A percentile compares a stretch with the other conserved stretches of the same genome.
Conservation (phyloP, 2,329 filamentous ascomycete genomes). For the Ceratocystis huliohia region DNA sequence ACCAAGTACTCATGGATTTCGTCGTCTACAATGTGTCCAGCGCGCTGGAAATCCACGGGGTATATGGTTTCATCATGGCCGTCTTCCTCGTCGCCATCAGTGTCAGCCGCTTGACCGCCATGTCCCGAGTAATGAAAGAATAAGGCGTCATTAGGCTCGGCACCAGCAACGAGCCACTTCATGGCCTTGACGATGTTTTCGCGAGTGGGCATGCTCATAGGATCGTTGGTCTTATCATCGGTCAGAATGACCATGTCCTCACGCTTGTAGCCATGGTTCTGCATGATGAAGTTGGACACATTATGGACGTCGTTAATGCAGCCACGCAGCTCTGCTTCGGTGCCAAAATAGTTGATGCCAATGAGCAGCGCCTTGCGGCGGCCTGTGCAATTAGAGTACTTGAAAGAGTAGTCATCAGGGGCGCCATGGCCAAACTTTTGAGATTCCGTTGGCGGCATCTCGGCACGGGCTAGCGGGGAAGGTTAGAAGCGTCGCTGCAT, state of each 20-base stretch:
- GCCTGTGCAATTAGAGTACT: conserved; percentile 64
- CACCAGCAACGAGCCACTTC: conserved; percentile 61
- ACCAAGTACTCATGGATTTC: conserved; percentile 72
- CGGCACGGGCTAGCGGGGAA: conserved; percentile 13
- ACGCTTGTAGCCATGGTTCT: conserved; percentile 56
- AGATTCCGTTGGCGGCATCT: conserved; percentile 35
- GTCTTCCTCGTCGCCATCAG: conserved; percentile 65
- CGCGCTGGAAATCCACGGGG: conserved; percentile 56
- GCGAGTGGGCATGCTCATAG: conserved; percentile 60
- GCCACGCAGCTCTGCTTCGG: conserved; percentile 56
- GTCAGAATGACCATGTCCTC: conserved; percentile 73
- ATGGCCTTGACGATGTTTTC: conserved; percentile 62
- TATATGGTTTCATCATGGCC: conserved; percentile 70
- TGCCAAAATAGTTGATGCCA: conserved; percentile 70
- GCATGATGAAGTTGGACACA: conserved; percentile 56
- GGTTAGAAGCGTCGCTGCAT: neutral
- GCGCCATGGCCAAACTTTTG: conserved; percentile 56
- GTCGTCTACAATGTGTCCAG: conserved; percentile 66
- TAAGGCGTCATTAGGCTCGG: conserved; percentile 59
- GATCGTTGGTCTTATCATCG: conserved; percentile 58
- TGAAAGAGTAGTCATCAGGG: conserved; percentile 55
- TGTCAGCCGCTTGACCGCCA: conserved; percentile 60
- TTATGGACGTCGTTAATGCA: conserved; percentile 77
- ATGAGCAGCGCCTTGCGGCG: conserved; percentile 62
- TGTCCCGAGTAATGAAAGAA: conserved; percentile 72